Percentiles rank a stretch among this genome's conserved stretches.
Conservation (phyloP, 2,329 filamentous ascomycete species). For the Alternaria novae-zelandiae region DNA sequence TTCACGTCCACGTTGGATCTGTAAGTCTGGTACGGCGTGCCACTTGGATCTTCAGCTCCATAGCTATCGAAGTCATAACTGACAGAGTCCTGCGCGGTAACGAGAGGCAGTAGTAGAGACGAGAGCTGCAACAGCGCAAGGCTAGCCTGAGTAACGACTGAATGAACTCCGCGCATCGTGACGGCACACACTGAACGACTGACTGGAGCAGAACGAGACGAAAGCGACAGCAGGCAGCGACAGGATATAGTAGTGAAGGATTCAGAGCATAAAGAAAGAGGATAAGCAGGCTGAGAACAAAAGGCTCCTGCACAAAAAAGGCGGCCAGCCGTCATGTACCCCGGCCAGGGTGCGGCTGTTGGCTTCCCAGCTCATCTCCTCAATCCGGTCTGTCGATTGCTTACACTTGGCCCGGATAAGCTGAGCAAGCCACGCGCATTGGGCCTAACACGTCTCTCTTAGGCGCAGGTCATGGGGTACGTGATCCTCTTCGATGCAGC, state of each 20-base stretch:
- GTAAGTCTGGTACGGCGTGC: slow-evolving; percentile 24
- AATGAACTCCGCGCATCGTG: neutral
- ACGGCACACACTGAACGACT: neutral
- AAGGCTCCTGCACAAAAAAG: neutral
- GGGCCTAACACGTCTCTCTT: neutral
- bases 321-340: neutral
- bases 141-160: neutral
- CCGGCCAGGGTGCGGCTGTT: neutral
- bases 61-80: slow-evolving; percentile 22
- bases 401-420: neutral
- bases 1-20: slow-evolving; percentile 20
- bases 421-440: neutral
- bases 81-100: slow-evolving; percentile 20
- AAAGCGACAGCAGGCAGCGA: neutral
- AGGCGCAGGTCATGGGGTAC: neutral
- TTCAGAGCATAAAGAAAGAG: neutral
- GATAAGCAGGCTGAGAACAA: neutral
- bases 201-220: neutral
- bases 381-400: neutral
- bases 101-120: neutral
- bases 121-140: slow-evolving; percentile 1
- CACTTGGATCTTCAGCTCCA: slow-evolving; percentile 9
- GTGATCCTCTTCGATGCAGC: neutral
- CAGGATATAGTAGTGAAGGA: neutral
- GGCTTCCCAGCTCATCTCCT: neutral